A percentile compares a stretch with the other conserved stretches of the same genome.
These are phyloP conservation scores for Pseudopithomyces maydicus DNA, from an alignment of 2,329 filamentous ascomycete genomes.

Conservation along the genomic window DNA sequence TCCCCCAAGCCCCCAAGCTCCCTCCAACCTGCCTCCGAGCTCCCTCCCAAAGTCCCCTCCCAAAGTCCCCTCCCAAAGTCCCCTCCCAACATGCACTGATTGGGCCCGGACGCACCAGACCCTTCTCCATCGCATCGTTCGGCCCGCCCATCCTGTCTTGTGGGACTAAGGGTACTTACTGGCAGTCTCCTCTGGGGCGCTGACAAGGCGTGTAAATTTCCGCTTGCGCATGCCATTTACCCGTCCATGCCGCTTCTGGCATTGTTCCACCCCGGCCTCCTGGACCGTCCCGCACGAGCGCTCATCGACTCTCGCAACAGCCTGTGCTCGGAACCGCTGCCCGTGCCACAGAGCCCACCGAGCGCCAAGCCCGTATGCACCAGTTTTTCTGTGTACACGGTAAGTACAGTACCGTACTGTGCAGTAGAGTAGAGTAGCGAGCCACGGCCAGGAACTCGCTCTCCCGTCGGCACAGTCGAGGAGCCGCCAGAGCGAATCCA, in stretches of 20 bases:
- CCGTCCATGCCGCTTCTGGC: conserved; percentile 29
- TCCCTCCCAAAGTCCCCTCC: neutral
- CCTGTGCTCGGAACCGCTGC: conserved; percentile 18
- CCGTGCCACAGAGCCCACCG: conserved; percentile 20
- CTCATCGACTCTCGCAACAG: conserved; percentile 18
- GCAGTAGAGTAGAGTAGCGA: no score
- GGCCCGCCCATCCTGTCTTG: conserved; percentile 22
- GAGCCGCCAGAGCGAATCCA: neutral
- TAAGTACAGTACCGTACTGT: conserved; percentile 26
- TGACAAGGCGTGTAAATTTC: conserved; percentile 31
- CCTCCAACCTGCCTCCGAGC: no score
- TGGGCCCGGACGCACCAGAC: conserved; percentile 13
- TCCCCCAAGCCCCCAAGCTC: no score
- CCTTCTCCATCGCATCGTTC: conserved; percentile 14
- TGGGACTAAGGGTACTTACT: neutral
- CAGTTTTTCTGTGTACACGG: conserved; percentile 30
- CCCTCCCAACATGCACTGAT: conserved; percentile 9
- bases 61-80: neutral
- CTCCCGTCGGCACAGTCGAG: conserved; percentile 7
- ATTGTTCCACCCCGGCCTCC: conserved; percentile 21
- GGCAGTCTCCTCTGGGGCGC: conserved; percentile 9
- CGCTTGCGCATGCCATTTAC: conserved; percentile 37
- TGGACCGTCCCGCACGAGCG: conserved; percentile 11
- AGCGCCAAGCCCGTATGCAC: conserved; percentile 3
- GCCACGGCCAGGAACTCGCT: neutral